These are phyloP conservation scores for Mortierella sp. DNA, from an alignment of 371 early-diverging fungal genomes.

Conservation along the genomic window DNA sequence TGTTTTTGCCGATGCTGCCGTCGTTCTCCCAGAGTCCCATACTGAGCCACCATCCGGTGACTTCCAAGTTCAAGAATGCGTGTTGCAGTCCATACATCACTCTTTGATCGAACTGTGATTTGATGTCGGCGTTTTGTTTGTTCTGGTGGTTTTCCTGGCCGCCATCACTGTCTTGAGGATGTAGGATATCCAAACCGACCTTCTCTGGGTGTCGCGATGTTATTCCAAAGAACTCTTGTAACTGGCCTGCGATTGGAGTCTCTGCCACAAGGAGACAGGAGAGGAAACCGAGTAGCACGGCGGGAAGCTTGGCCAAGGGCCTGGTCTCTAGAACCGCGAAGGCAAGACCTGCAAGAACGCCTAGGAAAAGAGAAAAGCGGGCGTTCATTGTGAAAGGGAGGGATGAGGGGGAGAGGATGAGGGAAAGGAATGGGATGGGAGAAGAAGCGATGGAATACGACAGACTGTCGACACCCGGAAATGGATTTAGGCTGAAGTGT, in stretches of 20 bases:
- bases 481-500: too few relatives aligned
- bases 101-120: conserved; percentile 29
- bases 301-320: conserved; percentile 7
- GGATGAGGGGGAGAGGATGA: background rate
- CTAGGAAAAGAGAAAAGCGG: conserved; percentile 9
- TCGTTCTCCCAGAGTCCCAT: conserved; percentile 48
- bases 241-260: conserved; percentile 33
- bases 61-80: conserved; percentile 49
- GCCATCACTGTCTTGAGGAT: background rate
- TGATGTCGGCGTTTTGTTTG: too few relatives aligned
- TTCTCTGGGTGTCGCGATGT: conserved; percentile 37
- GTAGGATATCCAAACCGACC: conserved; percentile 43
- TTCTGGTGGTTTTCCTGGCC: conserved; percentile 7
- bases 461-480: too few relatives aligned
- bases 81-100: conserved; percentile 52
- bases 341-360: conserved; percentile 16
- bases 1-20: conserved; percentile 10
- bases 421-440: background rate
- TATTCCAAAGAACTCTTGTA: conserved; percentile 39
- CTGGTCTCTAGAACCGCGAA: conserved; percentile 2
- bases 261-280: conserved; percentile 40
- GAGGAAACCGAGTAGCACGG: conserved; percentile 31
- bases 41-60: conserved; percentile 55
- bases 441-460: background rate
- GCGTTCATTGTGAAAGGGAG: conserved; percentile 8